These are phyloP conservation scores for Cubamyces sp. DNA, from an alignment of 768 basidiomycete species.

Conservation along the genomic window DNA sequence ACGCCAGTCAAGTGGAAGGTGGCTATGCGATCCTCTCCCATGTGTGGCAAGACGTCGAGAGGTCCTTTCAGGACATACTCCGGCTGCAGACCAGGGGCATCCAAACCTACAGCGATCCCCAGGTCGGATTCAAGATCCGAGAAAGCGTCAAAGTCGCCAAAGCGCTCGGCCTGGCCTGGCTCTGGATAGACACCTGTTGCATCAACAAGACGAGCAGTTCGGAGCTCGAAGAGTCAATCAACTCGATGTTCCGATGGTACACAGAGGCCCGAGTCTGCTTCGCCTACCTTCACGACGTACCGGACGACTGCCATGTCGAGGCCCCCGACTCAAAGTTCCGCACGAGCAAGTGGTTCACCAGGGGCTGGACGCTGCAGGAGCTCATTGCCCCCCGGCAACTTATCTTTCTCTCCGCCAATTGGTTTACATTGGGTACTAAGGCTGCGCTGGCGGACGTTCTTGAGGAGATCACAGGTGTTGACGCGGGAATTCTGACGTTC, in stretches of 20 bases:
- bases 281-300: not conserved
- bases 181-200: conserved; percentile 7
- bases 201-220: conserved; percentile 6
- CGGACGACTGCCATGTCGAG: not conserved
- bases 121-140: not conserved
- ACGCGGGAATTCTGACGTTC: not conserved
- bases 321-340: not conserved
- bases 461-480: not conserved
- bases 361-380: not conserved
- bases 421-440: not conserved
- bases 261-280: not conserved
- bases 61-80: conserved; percentile 5
- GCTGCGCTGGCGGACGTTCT: not conserved
- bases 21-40: conserved; percentile 18
- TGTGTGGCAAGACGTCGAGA: conserved; percentile 8
- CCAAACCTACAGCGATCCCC: no score
- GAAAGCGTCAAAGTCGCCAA: not conserved
- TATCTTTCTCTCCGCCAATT: not conserved
- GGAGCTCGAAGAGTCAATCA: conserved; percentile 3
- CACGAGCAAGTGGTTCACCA: not conserved
- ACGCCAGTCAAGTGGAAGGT: not conserved
- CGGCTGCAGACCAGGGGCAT: no score
- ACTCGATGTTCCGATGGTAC: conserved; percentile 5
- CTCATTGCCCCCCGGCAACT: not conserved
- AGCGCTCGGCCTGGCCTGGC: not conserved